Evolutionary conservation across 208 protist genomes (phyloP).

Genomic region (Trypanosoma conorhini): DNA sequence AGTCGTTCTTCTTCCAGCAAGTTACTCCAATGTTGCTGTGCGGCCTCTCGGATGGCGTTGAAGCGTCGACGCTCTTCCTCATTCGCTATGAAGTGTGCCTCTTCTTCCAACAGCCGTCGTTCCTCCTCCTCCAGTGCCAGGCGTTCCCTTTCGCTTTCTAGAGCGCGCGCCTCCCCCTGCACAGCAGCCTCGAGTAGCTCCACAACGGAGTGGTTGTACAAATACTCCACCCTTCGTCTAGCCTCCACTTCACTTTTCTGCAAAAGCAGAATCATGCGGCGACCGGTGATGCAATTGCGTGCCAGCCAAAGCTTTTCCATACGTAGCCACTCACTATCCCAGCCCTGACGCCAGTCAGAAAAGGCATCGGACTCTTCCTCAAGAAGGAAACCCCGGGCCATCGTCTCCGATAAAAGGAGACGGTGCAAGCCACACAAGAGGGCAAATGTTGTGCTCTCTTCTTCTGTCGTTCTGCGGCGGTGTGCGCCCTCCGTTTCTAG

Average conservation of each 20-base stretch:
- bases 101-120: conserved; percentile 7
- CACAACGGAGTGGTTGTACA: not conserved
- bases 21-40: conserved; percentile 13
- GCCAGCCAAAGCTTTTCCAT: conserved; percentile 11
- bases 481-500: not conserved
- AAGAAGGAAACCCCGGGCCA: not conserved
- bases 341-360: not conserved
- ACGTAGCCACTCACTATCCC: not conserved
- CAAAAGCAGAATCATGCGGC: conserved; percentile 18
- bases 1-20: conserved; percentile 15
- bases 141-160: conserved; percentile 3
- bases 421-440: not conserved
- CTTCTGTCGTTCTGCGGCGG: not conserved
- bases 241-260: conserved; percentile 13
- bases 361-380: not conserved
- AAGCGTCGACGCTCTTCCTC: conserved; percentile 5
- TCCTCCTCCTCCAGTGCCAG: conserved; percentile 18
- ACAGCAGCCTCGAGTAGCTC: conserved; percentile 1
- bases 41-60: conserved; percentile 3
- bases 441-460: not conserved
- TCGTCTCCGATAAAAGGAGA: conserved; percentile 1
- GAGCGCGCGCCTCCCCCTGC: conserved; percentile 13
- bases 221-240: not conserved
- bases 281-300: conserved; percentile 14
- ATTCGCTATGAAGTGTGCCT: not conserved